Percentiles rank a stretch among this genome's conserved stretches.
phyloP scores from a whole-genome alignment of 2,329 filamentous ascomycete species.

The Elsinoe australis region DNA sequence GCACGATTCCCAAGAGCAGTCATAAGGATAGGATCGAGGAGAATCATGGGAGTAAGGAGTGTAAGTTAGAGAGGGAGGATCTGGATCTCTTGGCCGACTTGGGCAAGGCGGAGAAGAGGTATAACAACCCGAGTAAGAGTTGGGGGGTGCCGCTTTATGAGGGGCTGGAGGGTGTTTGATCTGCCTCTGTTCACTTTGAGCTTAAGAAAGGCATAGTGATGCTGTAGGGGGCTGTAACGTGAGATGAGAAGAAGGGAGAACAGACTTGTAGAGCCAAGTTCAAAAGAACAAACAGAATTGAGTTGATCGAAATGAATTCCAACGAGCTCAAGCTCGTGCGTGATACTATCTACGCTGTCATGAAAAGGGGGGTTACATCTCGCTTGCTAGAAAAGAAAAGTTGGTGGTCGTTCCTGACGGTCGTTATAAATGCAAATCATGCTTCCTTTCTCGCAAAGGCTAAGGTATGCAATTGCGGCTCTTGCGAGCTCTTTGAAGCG shows the following conservation, averaged over 20 bases:
- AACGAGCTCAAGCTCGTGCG: not conserved
- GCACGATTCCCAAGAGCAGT: constrained; percentile 46
- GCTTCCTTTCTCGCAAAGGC: no score
- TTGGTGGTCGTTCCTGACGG: constrained; percentile 16
- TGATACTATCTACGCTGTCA: no score
- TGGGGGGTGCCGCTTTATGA: constrained; percentile 39
- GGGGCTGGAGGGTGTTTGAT: constrained; percentile 33
- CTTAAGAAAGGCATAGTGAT: not conserved
- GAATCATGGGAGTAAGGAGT: constrained; percentile 35
- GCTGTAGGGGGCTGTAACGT: constrained; percentile 23
- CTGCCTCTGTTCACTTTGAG: not conserved
- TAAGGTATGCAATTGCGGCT: no score
- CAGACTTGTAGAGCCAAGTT: no score
- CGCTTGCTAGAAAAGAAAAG: constrained; percentile 13
- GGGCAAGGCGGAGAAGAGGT: constrained; percentile 33
- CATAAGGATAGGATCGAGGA: constrained; percentile 39
- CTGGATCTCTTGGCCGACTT: constrained; percentile 28
- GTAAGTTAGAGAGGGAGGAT: constrained; percentile 36
- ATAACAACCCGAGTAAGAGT: constrained; percentile 36
- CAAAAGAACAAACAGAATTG: no score
- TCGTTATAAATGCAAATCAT: no score
- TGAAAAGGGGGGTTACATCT: no score
- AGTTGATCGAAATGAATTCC: no score
- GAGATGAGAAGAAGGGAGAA: constrained; percentile 10
- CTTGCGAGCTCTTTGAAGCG: no score